Base-by-base conservation (phyloP, 768 basidiomycete species). In the Tylopilus vinaceipallidus region DNA sequence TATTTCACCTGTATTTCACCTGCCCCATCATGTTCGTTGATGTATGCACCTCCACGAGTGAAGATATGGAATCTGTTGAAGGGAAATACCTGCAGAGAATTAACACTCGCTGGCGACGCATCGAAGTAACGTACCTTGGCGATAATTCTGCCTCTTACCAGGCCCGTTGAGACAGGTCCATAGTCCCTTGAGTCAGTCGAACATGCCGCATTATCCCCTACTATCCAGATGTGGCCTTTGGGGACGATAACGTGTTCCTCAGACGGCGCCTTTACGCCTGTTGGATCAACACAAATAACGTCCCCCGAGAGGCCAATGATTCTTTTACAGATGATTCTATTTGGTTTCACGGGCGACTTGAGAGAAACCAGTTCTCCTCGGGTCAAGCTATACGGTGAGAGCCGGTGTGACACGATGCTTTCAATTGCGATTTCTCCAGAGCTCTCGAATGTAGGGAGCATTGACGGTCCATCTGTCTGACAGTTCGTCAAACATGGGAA, bases 151-250 rank as follows among this genome's bases (percentile, higher is more conserved):
- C 84, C 86, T 54, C 80, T 74, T n/a, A 95, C 71, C 9, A 95
- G 72, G 4, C 80, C 84, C 56, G 90, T 79, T 0, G 95, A 84
- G 4, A 98, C 85, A 20, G 95, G 95, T 0, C 95, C 97, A 71
- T 97, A 97, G n/a, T 75, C 70, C 49, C 95, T 78, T 11, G 95
- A 98, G 71, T 99, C 95, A 13, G 83, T 82, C 30, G 93, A 94
- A 56, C 75, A 76, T 22, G 80, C 75, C 36, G 86, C 73, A 62
- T 98, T 99, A 71, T 99, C 95, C 20, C 95, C 97, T 42, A 74
- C 79, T 26, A 95, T 74, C 95, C 95, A 98, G 20, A 95, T 67
- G 65, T 95, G 88, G 3, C 93, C 91, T 59, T 79, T 79, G 1
- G 95, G 95, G 10, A 98, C 71, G 23, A 83, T 62, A 14, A 95